A percentile compares a stretch with the other conserved stretches of the same genome.
phyloP scores from a whole-genome alignment of 176 grass and related monocot genomes.

The Puya raimondii region DNA sequence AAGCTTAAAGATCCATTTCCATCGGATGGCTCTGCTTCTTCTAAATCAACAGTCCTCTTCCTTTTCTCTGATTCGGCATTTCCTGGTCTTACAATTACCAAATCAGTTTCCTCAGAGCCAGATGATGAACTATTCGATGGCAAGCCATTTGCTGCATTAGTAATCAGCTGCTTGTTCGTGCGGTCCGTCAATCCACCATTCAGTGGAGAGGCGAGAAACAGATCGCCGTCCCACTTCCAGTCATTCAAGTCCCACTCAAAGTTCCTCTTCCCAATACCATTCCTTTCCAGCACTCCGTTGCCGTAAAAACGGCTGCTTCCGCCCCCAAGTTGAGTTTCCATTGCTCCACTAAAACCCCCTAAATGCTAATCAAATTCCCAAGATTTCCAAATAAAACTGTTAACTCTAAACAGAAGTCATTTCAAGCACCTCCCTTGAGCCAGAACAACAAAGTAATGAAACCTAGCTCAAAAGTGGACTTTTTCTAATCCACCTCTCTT shows the following conservation, averaged over 20 bases:
- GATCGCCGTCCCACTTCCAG: constrained; percentile 84
- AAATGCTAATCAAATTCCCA: constrained; percentile 10
- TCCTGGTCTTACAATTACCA: constrained; percentile 4
- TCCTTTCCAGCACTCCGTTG: constrained; percentile 39
- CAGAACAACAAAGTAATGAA: neutral
- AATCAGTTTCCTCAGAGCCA: constrained; percentile 44
- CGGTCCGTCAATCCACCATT: neutral
- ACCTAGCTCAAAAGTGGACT: neutral
- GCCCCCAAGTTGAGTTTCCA: constrained; percentile 54
- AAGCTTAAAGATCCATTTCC: constrained; percentile 32
- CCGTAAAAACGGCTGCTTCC: constrained; percentile 52
- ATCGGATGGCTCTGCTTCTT: constrained; percentile 14
- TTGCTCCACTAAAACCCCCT: constrained; percentile 28
- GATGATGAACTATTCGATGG: constrained; percentile 47
- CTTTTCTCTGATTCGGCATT: constrained; percentile 61
- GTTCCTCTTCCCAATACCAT: constrained; percentile 43
- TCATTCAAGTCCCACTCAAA: constrained; percentile 91
- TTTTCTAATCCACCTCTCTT: constrained; percentile 48
- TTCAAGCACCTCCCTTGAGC: neutral
- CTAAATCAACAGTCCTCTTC: constrained; percentile 42
- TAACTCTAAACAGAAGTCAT: neutral
- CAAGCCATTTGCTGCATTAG: constrained; percentile 1
- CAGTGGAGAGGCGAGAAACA: constrained; percentile 47
- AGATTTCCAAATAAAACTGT: constrained; percentile 2
- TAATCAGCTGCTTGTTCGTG: constrained; percentile 17